Conservation (phyloP, 768 basidiomycete species). For the Cystobasidium ongulense region DNA sequence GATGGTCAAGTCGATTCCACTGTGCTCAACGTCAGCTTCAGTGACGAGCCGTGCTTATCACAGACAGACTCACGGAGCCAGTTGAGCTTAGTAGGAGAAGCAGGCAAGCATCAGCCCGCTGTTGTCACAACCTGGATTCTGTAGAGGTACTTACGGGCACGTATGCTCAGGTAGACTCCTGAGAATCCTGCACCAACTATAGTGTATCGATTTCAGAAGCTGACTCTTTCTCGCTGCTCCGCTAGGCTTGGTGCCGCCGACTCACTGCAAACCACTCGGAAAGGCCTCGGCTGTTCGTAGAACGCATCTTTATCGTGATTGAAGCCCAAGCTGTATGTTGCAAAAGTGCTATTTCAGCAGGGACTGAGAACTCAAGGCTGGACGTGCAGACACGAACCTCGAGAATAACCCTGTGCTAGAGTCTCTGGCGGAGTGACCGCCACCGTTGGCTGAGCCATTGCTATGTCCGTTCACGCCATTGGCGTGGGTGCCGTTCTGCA, state of each 20-base stretch:
- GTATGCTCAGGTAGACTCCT: conserved; percentile 7
- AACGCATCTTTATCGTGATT: conserved; percentile 3
- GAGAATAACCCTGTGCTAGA: neutral
- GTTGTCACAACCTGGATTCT: too few relatives aligned
- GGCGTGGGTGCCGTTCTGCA: neutral
- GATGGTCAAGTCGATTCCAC: neutral
- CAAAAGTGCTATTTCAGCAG: neutral
- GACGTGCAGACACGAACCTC: neutral
- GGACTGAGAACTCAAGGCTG: neutral
- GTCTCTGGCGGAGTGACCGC: neutral
- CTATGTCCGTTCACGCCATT: neutral
- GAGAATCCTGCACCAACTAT: conserved; percentile 13
- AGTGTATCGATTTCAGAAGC: neutral
- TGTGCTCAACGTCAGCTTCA: neutral
- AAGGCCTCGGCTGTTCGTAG: conserved; percentile 1
- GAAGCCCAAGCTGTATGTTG: neutral
- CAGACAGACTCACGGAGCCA: neutral
- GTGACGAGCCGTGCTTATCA: neutral
- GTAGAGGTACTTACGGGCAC: neutral
- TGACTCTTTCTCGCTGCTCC: neutral
- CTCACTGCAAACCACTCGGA: neutral
- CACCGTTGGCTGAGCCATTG: neutral
- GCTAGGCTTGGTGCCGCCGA: neutral
- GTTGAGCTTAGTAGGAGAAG: neutral
- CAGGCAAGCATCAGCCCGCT: neutral